Percentiles rank a stretch among this genome's conserved stretches.
These are phyloP conservation scores for Fusarium luffae DNA, from an alignment of 2,329 filamentous ascomycete genomes.

Conservation along the genomic window DNA sequence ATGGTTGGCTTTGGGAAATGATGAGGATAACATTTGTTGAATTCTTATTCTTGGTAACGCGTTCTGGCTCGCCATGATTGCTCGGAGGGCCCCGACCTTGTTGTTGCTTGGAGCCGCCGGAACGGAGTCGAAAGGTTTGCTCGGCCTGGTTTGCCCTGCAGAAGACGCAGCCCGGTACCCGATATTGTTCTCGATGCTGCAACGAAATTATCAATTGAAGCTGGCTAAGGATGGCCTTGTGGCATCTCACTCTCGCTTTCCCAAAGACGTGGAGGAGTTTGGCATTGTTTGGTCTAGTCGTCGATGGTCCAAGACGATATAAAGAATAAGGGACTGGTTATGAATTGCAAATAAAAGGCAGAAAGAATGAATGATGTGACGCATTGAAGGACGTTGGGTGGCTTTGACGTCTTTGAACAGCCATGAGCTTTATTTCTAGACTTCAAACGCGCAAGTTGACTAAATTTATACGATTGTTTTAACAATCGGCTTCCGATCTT, in stretches of 20 bases:
- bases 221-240: slow-evolving; percentile 43
- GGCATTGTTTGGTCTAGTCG: slow-evolving; percentile 38
- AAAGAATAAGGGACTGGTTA: slow-evolving; percentile 38
- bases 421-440: slow-evolving; percentile 29
- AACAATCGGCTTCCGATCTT: background rate
- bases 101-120: slow-evolving; percentile 37
- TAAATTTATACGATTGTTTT: slow-evolving; percentile 15
- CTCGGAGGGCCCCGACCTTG: slow-evolving; percentile 34
- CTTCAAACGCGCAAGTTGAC: slow-evolving; percentile 38
- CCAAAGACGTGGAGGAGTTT: slow-evolving; percentile 40
- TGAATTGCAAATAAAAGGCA: slow-evolving; percentile 33
- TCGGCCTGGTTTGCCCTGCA: slow-evolving; percentile 31
- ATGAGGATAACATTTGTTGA: slow-evolving; percentile 39
- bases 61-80: slow-evolving; percentile 42
- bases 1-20: slow-evolving; percentile 42
- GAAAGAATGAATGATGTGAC: slow-evolving; percentile 33
- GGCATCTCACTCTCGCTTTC: slow-evolving; percentile 43
- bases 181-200: slow-evolving; percentile 42
- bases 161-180: slow-evolving; percentile 37
- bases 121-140: slow-evolving; percentile 40
- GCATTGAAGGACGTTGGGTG: slow-evolving; percentile 24
- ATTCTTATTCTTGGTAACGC: slow-evolving; percentile 40
- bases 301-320: slow-evolving; percentile 40
- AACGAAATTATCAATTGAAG: slow-evolving; percentile 47
- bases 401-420: slow-evolving; percentile 24